Conservation (phyloP, 805 yeast genomes). For the Hanseniaspora pseudoguilliermondii region DNA sequence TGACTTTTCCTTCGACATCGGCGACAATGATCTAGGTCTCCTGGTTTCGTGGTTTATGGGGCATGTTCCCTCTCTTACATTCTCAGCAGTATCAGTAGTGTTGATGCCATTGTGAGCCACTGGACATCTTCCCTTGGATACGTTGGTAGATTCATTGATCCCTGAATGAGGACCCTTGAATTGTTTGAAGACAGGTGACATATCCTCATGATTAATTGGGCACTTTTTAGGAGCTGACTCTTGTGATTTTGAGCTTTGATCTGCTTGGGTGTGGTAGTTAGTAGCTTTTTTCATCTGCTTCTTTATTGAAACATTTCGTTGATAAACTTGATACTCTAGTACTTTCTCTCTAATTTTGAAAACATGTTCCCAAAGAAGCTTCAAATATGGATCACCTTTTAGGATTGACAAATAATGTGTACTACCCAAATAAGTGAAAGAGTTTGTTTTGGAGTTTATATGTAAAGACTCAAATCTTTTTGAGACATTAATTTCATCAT, state of each 20-base stretch:
- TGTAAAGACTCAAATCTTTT: constrained; percentile 36
- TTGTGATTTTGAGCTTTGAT: too few species aligned
- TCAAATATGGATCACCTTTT: constrained; percentile 45
- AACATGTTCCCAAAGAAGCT: constrained; percentile 41
- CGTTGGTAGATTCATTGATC: not conserved
- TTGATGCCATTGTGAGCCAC: not conserved
- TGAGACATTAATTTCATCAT: constrained; percentile 29
- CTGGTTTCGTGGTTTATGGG: not conserved
- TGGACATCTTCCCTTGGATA: not conserved
- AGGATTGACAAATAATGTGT: constrained; percentile 49
- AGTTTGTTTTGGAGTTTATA: constrained; percentile 27
- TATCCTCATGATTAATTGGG: not conserved
- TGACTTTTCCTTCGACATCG: not conserved
- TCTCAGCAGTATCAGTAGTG: not conserved
- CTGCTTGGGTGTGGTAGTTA: not conserved
- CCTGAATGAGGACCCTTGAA: too few species aligned
- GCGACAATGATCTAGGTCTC: constrained; percentile 2
- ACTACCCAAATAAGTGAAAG: constrained; percentile 36
- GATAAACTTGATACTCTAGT: constrained; percentile 25
- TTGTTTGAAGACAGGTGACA: not conserved
- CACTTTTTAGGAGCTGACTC: not conserved
- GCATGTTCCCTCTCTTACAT: not conserved
- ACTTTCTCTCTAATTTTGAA: constrained; percentile 32
- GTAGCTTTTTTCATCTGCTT: not conserved
- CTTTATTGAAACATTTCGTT: constrained; percentile 1